Evolutionary conservation across 805 yeast genomes (phyloP), one percentile per base, ranked within the genome.

Genomic region (Isabelozyma rhagii): DNA sequence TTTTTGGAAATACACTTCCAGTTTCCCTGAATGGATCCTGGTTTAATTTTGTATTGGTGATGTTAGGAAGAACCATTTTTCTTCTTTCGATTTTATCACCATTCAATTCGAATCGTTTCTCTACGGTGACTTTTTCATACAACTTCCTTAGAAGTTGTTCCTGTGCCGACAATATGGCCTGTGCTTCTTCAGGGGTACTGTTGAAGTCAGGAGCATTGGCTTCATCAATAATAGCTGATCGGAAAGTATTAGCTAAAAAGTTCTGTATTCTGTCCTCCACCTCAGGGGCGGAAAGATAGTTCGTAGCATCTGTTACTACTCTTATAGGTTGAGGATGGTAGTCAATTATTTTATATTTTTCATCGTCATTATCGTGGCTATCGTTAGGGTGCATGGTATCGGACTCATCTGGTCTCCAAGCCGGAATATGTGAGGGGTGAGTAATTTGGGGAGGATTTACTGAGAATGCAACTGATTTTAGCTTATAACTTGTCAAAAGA

Each of bases 101-200:
- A 63, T 59, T 74, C 54, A 66, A 67, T 61, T 63, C 79, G 57
- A 60, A 71, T 50, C 75, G 60, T 18, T 66, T 64, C 36, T 72
- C 77, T 5, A 60, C 54, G 46, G 49, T 53, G 7, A 69, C 68
- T 50, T 77, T 70, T 17, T 74, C 69, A 34, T 71, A 62, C 54
- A 73, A 38, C 82, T 87, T 39, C 66, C 69, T 53, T 70, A 77
- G 48, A 81, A 79, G 50, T 64, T 72, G 13, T 59, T 61, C 25
- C 55, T 89, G 94, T 27, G 79, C 80, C 0, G 64, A 59, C 41
- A 90, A 69, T 17, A 80, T 77, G n/a, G 66, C 66, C 1, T 82
- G 77, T 53, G 80, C 89, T 55, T 90, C 96, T 44, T 82, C 84
- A 0, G 62, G 61, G 0, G 75, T 62, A 42, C 59, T 63, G 39